Evolutionary conservation across 179 eudicot species (phyloP).

Genomic region (Silene noctiflora): DNA sequence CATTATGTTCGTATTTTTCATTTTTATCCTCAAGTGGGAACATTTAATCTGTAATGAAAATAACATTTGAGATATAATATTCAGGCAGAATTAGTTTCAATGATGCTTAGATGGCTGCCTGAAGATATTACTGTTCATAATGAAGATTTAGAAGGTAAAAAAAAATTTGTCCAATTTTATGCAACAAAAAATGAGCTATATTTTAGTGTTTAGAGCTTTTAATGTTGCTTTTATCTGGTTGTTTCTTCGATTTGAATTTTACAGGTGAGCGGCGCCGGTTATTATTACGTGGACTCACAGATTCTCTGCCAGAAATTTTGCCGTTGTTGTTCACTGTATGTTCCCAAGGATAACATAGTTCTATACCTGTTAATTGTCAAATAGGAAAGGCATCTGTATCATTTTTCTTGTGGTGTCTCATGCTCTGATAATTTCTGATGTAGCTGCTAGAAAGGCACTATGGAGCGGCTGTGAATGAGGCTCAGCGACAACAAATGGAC

Average conservation of each 20-base stretch:
- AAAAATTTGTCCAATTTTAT: slow-evolving; percentile 3
- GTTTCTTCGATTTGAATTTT: slow-evolving; percentile 9
- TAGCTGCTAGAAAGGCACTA: slow-evolving; percentile 95
- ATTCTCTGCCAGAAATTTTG: slow-evolving; percentile 82
- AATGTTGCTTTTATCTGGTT: not conserved
- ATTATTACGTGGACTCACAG: slow-evolving; percentile 79
- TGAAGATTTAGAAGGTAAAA: slow-evolving; percentile 94
- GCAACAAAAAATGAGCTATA: not conserved
- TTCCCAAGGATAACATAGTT: slow-evolving; percentile 13
- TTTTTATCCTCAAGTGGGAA: slow-evolving; percentile 10
- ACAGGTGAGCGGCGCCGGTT: slow-evolving; percentile 92
- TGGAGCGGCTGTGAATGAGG: slow-evolving; percentile 88
- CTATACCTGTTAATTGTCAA: not conserved
- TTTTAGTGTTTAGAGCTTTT: not conserved
- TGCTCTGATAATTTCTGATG: slow-evolving; percentile 20
- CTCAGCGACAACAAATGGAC: slow-evolving; percentile 66
- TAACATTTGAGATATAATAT: slow-evolving; percentile 15
- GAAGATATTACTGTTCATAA: slow-evolving; percentile 98
- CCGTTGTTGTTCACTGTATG: slow-evolving; percentile 87
- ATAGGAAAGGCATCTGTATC: not conserved
- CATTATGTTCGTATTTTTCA: slow-evolving; percentile 10
- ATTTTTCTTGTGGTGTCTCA: slow-evolving; percentile 9
- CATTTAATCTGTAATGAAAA: not conserved
- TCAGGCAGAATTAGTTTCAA: slow-evolving; percentile 92
- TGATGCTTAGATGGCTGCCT: slow-evolving; percentile 99